Base-by-base conservation (phyloP, 1,284 basidiomycete genomes). In the Nidula niveotomentosa region DNA sequence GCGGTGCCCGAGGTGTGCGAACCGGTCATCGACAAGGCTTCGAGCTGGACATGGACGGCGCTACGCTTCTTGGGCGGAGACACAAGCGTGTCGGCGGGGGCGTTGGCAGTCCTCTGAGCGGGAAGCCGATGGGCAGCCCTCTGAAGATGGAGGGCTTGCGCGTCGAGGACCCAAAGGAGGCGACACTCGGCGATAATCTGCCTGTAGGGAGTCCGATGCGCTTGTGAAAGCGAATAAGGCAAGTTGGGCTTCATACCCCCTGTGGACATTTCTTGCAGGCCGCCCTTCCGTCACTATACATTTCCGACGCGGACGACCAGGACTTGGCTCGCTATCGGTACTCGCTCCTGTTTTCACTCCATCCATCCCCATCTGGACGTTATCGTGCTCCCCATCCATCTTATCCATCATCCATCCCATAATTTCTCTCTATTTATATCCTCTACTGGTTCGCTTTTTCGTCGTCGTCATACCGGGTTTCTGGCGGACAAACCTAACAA, bases 31-130 rank as follows among this genome's bases (percentile, higher is more conserved):
- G 23, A 23, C 71, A 58, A 56, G 74, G 68, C 1, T 97, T 97
- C 62, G 91, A 96, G 65, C 79, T 97, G 51, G 90, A 94, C 66
- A 76, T 97, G 52, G 84, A 90, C 62, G 86, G 82, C 54, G 92
- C 95, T 39, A 96, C 94, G 5, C 70, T 97, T 1, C 78, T 97
- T 1, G 93, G 91, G 13, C 74, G 90, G 56, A 74, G 90, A 59
- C 84, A 88, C 60, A 79, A 79, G 59, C 74, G 74, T 55, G 45
- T 12, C 12, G 64, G 60, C 15, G 63, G 61, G 3, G 17, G 44
- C 17, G 52, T 36, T 12, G 3, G 9, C 10, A 46, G 39, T 15
- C 51, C 41, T 9, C 23, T 45, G 15, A 52, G 39, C 23, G 41
- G 43, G 9, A 73, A 66, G 53, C 63, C 60, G 2, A 56, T 63